phyloP scores from a whole-genome alignment of 345 rosid species.

The Lumnitzera littorea region DNA sequence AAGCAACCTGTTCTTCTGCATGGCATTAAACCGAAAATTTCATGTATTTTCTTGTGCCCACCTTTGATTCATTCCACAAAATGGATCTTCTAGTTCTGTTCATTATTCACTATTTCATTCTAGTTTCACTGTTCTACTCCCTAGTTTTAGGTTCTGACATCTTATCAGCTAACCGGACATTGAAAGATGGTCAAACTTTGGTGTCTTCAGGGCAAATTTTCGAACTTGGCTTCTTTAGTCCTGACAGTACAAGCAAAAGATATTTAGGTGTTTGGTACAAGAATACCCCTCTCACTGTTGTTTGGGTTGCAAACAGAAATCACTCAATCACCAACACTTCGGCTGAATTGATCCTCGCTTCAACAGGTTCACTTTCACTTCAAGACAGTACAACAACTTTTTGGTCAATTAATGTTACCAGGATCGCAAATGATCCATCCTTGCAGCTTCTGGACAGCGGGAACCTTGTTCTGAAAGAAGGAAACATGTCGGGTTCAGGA shows the following conservation, averaged over 20 bases:
- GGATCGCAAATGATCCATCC: neutral
- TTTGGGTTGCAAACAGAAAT: slow-evolving; percentile 24
- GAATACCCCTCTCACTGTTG: slow-evolving; percentile 10
- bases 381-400: neutral
- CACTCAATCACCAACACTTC: slow-evolving; percentile 13
- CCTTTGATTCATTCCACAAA: neutral
- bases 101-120: neutral
- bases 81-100: slow-evolving; percentile 1
- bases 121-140: neutral
- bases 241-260: slow-evolving; percentile 1
- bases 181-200: slow-evolving; percentile 14
- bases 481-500: neutral
- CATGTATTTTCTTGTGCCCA: neutral
- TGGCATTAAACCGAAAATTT: neutral
- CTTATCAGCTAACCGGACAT: slow-evolving; percentile 4
- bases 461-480: slow-evolving; percentile 18
- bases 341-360: slow-evolving; percentile 8
- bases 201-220: slow-evolving; percentile 11
- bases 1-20: too few species aligned
- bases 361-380: slow-evolving; percentile 16
- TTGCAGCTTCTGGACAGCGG: slow-evolving; percentile 25
- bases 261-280: slow-evolving; percentile 25
- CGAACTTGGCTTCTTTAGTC: slow-evolving; percentile 23
- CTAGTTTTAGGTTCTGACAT: slow-evolving; percentile 5
- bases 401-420: slow-evolving; percentile 10